Percentiles rank a stretch among this genome's conserved stretches.
Conservation (phyloP, 176 grass and related monocot genomes). For the Oryza punctata region DNA sequence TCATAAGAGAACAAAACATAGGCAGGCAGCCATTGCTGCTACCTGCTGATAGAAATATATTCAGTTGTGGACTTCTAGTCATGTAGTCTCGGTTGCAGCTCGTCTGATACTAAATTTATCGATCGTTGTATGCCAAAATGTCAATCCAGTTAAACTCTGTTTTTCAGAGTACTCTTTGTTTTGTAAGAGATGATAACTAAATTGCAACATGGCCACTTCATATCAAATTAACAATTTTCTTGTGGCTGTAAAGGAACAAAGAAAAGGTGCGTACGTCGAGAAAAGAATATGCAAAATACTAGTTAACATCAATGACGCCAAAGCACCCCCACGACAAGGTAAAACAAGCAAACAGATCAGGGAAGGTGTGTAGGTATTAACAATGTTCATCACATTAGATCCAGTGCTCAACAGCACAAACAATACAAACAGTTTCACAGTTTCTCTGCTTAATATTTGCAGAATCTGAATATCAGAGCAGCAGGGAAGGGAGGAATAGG, state of each 20-base stretch:
- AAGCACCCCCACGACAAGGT: not conserved
- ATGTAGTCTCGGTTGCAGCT: not conserved
- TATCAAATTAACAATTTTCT: not conserved
- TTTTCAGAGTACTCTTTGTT: not conserved
- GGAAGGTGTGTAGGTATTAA: not conserved
- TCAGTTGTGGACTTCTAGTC: not conserved
- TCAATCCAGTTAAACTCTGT: not conserved
- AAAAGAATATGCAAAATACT: no score
- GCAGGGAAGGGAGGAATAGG: conserved; percentile 15
- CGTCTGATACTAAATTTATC: not conserved
- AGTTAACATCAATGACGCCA: not conserved
- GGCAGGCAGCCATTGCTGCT: not conserved
- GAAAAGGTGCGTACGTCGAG: no score
- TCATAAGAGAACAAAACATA: not conserved
- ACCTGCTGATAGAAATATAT: not conserved
- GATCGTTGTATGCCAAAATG: not conserved
- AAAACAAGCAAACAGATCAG: not conserved
- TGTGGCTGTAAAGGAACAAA: not conserved
- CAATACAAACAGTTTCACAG: conserved; percentile 23
- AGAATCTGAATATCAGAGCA: conserved; percentile 26
- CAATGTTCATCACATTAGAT: conserved; percentile 34
- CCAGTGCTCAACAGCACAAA: conserved; percentile 12
- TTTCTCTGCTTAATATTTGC: conserved; percentile 43
- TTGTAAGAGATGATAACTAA: no score
- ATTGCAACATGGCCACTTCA: not conserved